Evolutionary conservation across 2,329 filamentous ascomycete genomes (phyloP).

Genomic region (Chaetomium sp.): DNA sequence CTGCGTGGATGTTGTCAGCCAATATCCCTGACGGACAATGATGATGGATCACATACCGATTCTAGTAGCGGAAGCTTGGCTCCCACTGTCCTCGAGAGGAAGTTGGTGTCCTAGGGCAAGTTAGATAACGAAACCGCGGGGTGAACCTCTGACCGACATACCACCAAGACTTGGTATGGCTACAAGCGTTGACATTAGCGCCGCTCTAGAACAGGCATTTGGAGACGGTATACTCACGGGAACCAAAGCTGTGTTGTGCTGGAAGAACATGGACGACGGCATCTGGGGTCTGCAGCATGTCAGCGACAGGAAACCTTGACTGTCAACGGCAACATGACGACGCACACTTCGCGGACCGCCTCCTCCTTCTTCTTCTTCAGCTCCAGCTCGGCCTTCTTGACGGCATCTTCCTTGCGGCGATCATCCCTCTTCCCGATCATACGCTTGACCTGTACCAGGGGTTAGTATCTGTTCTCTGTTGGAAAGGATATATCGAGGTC

Average conservation of each 20-base stretch:
- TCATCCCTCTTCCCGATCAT: constrained; percentile 81
- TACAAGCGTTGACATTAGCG: constrained; percentile 18
- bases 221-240: constrained; percentile 46
- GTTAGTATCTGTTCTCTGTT: constrained; percentile 25
- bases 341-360: constrained; percentile 71
- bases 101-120: constrained; percentile 67
- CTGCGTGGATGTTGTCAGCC: constrained; percentile 19
- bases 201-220: neutral
- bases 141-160: constrained; percentile 16
- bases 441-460: constrained; percentile 64
- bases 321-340: constrained; percentile 13
- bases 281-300: constrained; percentile 63
- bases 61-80: constrained; percentile 86
- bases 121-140: constrained; percentile 1
- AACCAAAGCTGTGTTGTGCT: constrained; percentile 82
- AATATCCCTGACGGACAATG: neutral
- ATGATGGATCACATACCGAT: constrained; percentile 68
- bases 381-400: constrained; percentile 54
- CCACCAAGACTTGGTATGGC: constrained; percentile 77
- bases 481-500: constrained; percentile 19
- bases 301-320: constrained; percentile 1
- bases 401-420: constrained; percentile 62
- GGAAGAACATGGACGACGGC: constrained; percentile 82
- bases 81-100: constrained; percentile 86
- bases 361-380: constrained; percentile 45